A percentile compares a stretch with the other conserved stretches of the same genome.
phyloP scores from a whole-genome alignment of 768 basidiomycete genomes.

The Agrocybe pediades region DNA sequence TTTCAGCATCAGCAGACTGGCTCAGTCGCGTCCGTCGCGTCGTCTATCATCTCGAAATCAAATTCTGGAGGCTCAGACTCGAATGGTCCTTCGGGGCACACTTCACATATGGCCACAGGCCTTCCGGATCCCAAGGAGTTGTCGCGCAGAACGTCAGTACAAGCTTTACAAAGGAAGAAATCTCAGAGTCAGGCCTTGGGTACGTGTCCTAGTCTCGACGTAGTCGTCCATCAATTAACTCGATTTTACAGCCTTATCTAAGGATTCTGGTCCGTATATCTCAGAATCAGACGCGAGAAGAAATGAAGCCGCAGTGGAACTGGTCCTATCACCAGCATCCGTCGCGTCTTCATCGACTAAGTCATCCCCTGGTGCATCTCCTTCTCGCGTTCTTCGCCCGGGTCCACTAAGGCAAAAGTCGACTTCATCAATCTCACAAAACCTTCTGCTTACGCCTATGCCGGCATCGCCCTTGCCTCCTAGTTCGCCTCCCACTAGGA shows the following conservation, averaged over 20 bases:
- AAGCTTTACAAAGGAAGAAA: background rate
- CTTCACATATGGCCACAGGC: background rate
- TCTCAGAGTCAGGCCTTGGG: background rate
- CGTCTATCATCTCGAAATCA: background rate
- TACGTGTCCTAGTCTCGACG: background rate
- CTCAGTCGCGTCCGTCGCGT: background rate
- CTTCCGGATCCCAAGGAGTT: background rate
- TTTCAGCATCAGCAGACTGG: background rate
- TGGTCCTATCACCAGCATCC: background rate
- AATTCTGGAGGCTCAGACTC: background rate
- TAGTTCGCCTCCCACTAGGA: slow-evolving; percentile 16
- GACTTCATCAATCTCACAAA: too few species aligned
- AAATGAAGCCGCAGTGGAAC: background rate
- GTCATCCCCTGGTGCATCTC: background rate
- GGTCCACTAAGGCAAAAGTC: background rate
- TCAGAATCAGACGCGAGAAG: background rate
- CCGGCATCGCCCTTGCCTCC: slow-evolving; percentile 18
- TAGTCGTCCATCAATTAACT: background rate
- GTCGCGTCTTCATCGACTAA: background rate
- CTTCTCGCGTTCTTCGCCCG: background rate
- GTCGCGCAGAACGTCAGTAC: background rate
- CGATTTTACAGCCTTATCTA: too few species aligned
- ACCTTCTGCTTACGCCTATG: background rate
- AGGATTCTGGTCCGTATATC: too few species aligned
- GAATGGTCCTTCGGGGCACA: background rate